A percentile compares a stretch with the other conserved stretches of the same genome.
Evolutionary conservation across 495 filamentous ascomycete genomes (phyloP).

Genomic region (Daldinia concentrica): DNA sequence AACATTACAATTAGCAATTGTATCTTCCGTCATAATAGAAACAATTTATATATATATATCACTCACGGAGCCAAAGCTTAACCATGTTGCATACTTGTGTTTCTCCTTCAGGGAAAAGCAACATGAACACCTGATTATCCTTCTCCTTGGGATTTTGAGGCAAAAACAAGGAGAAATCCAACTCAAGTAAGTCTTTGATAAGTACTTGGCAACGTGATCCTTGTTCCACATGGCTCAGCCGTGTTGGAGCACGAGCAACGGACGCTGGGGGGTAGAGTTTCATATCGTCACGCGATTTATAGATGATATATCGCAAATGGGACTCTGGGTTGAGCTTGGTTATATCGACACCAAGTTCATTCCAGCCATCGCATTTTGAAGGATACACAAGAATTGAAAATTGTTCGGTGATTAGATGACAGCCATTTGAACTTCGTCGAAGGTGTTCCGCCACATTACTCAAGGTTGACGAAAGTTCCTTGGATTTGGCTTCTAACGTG

Average conservation of each 20-base stretch:
- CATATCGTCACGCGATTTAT: slow-evolving; percentile 33
- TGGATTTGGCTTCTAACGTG: slow-evolving; percentile 23
- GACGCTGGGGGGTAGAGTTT: slow-evolving; percentile 34
- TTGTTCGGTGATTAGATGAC: slow-evolving; percentile 42
- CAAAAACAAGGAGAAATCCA: slow-evolving; percentile 35
- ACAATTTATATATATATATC: background rate
- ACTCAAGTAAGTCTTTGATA: slow-evolving; percentile 24
- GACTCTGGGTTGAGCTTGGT: slow-evolving; percentile 38
- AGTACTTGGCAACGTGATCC: slow-evolving; percentile 22
- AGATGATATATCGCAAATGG: slow-evolving; percentile 51
- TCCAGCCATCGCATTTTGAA: slow-evolving; percentile 52
- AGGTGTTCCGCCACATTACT: slow-evolving; percentile 47
- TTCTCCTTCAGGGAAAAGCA: slow-evolving; percentile 40
- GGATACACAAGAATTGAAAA: slow-evolving; percentile 56
- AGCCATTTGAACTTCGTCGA: slow-evolving; percentile 43
- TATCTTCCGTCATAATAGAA: background rate
- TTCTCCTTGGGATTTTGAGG: slow-evolving; percentile 34
- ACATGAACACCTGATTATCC: slow-evolving; percentile 43
- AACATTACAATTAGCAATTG: slow-evolving; percentile 23
- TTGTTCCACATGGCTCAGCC: slow-evolving; percentile 12
- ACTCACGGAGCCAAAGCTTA: slow-evolving; percentile 49
- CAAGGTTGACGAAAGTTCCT: slow-evolving; percentile 30
- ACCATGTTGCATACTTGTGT: slow-evolving; percentile 39
- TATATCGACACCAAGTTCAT: slow-evolving; percentile 27
- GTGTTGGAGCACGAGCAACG: slow-evolving; percentile 20